A percentile compares a stretch with the other conserved stretches of the same genome.
phyloP scores from a whole-genome alignment of 352 stramenopile species.

The Phytophthora citricola region DNA sequence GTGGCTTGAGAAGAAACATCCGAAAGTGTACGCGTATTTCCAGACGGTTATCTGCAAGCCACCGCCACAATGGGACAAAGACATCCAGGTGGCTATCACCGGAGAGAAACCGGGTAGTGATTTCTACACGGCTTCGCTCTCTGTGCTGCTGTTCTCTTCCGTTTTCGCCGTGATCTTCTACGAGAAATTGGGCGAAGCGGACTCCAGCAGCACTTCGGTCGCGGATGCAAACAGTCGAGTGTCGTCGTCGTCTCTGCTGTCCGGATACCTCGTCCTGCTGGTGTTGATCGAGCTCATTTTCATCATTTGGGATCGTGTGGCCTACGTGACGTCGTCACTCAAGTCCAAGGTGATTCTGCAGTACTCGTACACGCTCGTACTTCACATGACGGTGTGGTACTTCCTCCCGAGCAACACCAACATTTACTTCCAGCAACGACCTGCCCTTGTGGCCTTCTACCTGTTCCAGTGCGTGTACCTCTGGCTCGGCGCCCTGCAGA shows the following conservation, averaged over 20 bases:
- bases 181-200: conserved; percentile 66
- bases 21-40: conserved; percentile 64
- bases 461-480: conserved; percentile 82
- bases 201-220: conserved; percentile 42
- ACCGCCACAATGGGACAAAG: conserved; percentile 84
- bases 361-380: conserved; percentile 71
- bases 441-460: conserved; percentile 81
- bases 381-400: conserved; percentile 82
- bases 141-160: conserved; percentile 64
- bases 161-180: conserved; percentile 86
- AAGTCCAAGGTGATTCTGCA: conserved; percentile 79
- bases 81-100: conserved; percentile 83
- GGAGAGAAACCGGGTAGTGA: conserved; percentile 82
- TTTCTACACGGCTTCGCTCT: conserved; percentile 76
- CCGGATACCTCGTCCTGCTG: conserved; percentile 86
- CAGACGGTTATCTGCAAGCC: conserved; percentile 66
- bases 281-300: conserved; percentile 83
- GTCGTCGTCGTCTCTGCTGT: conserved; percentile 78
- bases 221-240: conserved; percentile 59
- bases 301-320: conserved; percentile 88
- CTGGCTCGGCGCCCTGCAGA: conserved; percentile 78
- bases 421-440: conserved; percentile 81
- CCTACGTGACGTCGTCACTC: conserved; percentile 80
- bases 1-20: conserved; percentile 62
- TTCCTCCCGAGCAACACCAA: conserved; percentile 79